Evolutionary conservation across 495 filamentous ascomycete genomes (phyloP).

Genomic region (Tricharina praecox): DNA sequence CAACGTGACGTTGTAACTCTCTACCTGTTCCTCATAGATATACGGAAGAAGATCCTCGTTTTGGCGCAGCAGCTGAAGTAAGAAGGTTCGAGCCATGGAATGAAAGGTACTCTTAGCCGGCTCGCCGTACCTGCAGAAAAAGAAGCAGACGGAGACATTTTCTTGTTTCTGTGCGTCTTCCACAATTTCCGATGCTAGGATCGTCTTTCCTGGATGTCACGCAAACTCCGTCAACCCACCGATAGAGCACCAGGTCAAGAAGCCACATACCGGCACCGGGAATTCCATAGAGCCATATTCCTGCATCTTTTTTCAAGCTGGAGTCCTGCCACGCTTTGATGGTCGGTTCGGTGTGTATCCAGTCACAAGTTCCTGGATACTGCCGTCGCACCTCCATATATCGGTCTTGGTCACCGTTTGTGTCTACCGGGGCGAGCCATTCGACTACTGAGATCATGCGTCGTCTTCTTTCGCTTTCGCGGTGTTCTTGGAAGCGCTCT

Average conservation of each 20-base stretch:
- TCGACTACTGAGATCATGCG: constrained; percentile 18
- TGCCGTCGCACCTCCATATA: constrained; percentile 19
- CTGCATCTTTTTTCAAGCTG: not conserved
- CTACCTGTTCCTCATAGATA: constrained; percentile 25
- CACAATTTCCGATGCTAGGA: constrained; percentile 30
- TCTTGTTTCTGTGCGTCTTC: constrained; percentile 19
- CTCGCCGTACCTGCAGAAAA: constrained; percentile 32
- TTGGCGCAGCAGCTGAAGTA: constrained; percentile 29
- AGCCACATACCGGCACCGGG: constrained; percentile 30
- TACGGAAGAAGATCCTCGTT: constrained; percentile 25
- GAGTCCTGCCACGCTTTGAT: constrained; percentile 27
- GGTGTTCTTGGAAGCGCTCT: constrained; percentile 6
- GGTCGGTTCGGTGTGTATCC: constrained; percentile 26
- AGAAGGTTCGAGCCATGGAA: constrained; percentile 26
- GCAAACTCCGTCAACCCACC: not conserved
- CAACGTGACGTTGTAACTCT: constrained; percentile 22
- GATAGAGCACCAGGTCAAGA: too few relatives aligned
- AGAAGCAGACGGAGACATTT: constrained; percentile 26
- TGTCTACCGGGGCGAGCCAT: constrained; percentile 27
- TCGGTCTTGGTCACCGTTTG: constrained; percentile 25
- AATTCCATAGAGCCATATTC: constrained; percentile 32
- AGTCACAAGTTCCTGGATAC: constrained; percentile 25
- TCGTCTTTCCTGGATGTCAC: constrained; percentile 29
- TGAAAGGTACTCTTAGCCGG: constrained; percentile 23
- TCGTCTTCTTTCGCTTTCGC: constrained; percentile 11